A percentile compares a stretch with the other conserved stretches of the same genome.
Evolutionary conservation across 2,329 filamentous ascomycete species (phyloP).

Genomic region (Pseudogymnoascus verrucosus): DNA sequence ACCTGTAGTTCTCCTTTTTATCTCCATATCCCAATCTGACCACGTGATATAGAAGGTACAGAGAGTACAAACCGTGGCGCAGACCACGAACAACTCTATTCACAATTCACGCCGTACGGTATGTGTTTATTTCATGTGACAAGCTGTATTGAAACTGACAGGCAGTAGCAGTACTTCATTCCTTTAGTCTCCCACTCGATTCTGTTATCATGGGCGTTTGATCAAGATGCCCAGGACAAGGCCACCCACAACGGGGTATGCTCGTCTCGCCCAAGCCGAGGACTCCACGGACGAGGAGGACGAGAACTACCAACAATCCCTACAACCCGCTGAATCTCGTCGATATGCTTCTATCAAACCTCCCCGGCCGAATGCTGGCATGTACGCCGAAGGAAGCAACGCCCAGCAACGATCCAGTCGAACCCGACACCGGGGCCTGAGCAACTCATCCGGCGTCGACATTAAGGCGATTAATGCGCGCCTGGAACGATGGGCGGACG

Average conservation of each 20-base stretch:
- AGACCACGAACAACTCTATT: not conserved
- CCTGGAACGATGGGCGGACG: constrained; percentile 92
- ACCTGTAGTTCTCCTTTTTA: not conserved
- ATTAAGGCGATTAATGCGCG: constrained; percentile 97
- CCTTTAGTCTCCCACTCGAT: not conserved
- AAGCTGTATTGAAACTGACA: not conserved
- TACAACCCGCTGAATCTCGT: constrained; percentile 47
- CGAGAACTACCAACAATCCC: constrained; percentile 48
- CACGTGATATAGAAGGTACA: constrained; percentile 1
- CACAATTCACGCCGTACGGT: constrained; percentile 1
- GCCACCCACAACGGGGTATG: constrained; percentile 73
- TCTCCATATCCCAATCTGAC: not conserved
- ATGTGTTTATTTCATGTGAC: not conserved
- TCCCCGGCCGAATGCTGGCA: constrained; percentile 51
- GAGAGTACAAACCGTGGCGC: not conserved
- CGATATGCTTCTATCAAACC: constrained; percentile 58
- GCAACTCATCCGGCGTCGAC: constrained; percentile 81
- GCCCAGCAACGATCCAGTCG: constrained; percentile 34
- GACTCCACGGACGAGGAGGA: constrained; percentile 66
- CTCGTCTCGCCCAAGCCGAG: constrained; percentile 75
- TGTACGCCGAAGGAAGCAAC: constrained; percentile 39
- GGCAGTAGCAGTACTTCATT: not conserved
- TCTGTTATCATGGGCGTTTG: not conserved
- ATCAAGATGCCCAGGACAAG: constrained; percentile 24
- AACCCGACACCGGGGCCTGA: constrained; percentile 46